Conservation (phyloP, 495 filamentous ascomycete genomes). For the Hypoxylon trugodes region DNA sequence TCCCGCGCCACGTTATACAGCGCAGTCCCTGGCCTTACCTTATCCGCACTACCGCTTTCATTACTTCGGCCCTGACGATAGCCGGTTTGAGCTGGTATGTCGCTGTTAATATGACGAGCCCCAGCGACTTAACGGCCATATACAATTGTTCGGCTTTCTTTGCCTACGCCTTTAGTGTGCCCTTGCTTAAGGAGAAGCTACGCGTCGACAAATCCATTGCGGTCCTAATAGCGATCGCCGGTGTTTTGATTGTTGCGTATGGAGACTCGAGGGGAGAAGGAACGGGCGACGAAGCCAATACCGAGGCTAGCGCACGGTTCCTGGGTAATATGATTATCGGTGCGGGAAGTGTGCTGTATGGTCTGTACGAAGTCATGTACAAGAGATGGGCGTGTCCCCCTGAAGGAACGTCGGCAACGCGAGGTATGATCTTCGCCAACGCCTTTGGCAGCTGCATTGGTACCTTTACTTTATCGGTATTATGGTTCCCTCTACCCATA, state of each 20-base stretch:
- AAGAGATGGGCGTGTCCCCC: conserved; percentile 92
- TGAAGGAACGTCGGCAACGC: conserved; percentile 78
- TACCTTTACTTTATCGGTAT: conserved; percentile 78
- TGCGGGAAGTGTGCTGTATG: conserved; percentile 91
- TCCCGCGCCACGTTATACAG: conserved; percentile 47
- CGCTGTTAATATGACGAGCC: conserved; percentile 89
- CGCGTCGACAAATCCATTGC: conserved; percentile 82
- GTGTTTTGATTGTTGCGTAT: conserved; percentile 92
- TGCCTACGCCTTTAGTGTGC: conserved; percentile 94
- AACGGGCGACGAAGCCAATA: conserved; percentile 50
- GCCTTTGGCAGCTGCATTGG: conserved; percentile 89
- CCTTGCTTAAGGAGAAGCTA: conserved; percentile 82
- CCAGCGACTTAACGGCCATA: conserved; percentile 93
- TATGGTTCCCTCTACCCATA: conserved; percentile 92
- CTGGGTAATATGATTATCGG: conserved; percentile 93
- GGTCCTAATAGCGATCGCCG: conserved; percentile 83
- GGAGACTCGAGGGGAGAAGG: conserved; percentile 67
- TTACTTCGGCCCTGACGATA: conserved; percentile 87
- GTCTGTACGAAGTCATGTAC: conserved; percentile 96
- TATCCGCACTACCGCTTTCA: conserved; percentile 75
- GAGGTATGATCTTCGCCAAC: conserved; percentile 92
- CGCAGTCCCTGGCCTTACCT: conserved; percentile 73
- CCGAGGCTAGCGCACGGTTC: conserved; percentile 64
- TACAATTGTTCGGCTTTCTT: conserved; percentile 99
- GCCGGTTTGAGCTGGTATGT: conserved; percentile 96